phyloP scores from a whole-genome alignment of 441 rosid species.

The Gossypium trilobum region DNA sequence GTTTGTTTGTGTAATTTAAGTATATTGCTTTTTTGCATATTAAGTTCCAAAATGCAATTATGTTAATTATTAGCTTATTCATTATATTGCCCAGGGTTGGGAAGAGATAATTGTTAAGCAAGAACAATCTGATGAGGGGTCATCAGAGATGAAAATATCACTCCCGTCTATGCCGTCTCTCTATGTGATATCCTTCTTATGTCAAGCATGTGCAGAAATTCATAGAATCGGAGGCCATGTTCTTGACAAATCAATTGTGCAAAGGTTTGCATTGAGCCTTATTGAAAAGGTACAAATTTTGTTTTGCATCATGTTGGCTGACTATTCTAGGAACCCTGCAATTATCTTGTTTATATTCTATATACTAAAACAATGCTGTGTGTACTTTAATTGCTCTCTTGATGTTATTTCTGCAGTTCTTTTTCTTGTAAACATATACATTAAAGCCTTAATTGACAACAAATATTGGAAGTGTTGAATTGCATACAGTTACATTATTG shows the following conservation, averaged over 20 bases:
- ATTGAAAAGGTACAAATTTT: slow-evolving; percentile 59
- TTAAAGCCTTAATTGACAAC: background rate
- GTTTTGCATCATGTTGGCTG: slow-evolving; percentile 7
- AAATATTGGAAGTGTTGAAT: background rate
- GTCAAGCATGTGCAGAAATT: slow-evolving; percentile 93
- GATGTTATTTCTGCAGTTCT: background rate
- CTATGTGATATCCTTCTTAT: slow-evolving; percentile 70
- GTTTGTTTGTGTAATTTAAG: background rate
- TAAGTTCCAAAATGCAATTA: background rate
- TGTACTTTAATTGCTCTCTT: background rate
- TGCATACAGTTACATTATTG: background rate
- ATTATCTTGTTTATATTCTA: background rate
- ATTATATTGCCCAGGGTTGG: slow-evolving; percentile 69
- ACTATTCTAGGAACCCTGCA: background rate
- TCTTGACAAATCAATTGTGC: slow-evolving; percentile 75
- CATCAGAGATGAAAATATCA: slow-evolving; percentile 77
- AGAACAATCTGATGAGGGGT: slow-evolving; percentile 56
- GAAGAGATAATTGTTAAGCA: slow-evolving; percentile 87
- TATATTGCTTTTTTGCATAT: background rate
- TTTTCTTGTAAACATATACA: background rate
- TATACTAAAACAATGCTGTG: background rate
- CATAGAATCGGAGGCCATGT: slow-evolving; percentile 97
- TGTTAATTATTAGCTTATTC: slow-evolving; percentile 12
- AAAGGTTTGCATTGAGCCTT: slow-evolving; percentile 62
- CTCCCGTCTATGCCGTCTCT: slow-evolving; percentile 96